Evolutionary conservation across 1,284 basidiomycete species (phyloP).

Genomic region (Athelia sp.): DNA sequence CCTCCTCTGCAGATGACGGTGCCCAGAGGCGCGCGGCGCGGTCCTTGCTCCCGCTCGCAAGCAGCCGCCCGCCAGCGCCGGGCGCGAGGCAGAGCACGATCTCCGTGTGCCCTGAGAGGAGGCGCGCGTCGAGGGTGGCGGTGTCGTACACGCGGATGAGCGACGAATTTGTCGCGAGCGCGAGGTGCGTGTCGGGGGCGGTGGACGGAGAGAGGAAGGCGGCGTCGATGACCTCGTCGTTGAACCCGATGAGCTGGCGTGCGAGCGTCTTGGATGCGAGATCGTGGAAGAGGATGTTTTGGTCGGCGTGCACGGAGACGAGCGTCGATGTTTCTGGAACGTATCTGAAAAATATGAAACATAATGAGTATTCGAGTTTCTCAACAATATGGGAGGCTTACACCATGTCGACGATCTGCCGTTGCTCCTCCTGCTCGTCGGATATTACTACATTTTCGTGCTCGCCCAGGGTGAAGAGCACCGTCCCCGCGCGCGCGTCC

Average conservation of each 20-base stretch:
- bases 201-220: constrained; percentile 60
- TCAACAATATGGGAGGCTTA: constrained; percentile 35
- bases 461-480: constrained; percentile 60
- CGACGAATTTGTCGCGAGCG: constrained; percentile 94
- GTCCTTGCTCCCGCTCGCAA: constrained; percentile 94
- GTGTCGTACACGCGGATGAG: constrained; percentile 85
- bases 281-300: constrained; percentile 91
- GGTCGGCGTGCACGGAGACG: constrained; percentile 94
- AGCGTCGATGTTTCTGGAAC: constrained; percentile 57
- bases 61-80: constrained; percentile 59
- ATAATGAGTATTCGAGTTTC: constrained; percentile 7
- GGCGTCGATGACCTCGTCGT: constrained; percentile 95
- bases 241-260: constrained; percentile 95
- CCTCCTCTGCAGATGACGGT: constrained; percentile 24
- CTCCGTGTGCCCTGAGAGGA: constrained; percentile 86
- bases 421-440: constrained; percentile 72
- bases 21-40: constrained; percentile 86
- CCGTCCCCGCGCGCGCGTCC: constrained; percentile 67
- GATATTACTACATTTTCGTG: constrained; percentile 30
- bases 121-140: constrained; percentile 68
- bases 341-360: constrained; percentile 6
- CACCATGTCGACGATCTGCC: constrained; percentile 70
- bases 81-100: constrained; percentile 87
- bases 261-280: constrained; percentile 54
- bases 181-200: constrained; percentile 69